These are phyloP conservation scores for Ophiosphaerella narmari DNA, from an alignment of 2,329 filamentous ascomycete genomes.

Conservation along the genomic window DNA sequence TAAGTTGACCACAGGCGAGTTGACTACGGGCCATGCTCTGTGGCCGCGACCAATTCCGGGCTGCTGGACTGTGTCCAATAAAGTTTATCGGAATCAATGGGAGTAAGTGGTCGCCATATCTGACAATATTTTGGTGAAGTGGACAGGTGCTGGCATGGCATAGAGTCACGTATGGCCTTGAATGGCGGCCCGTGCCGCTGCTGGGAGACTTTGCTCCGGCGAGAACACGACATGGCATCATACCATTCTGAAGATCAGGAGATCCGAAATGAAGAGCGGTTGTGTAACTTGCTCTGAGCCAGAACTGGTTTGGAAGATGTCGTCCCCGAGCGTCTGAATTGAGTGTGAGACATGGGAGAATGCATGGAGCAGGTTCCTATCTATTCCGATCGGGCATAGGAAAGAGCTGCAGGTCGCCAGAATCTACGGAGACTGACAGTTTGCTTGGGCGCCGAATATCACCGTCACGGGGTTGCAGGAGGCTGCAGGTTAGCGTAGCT, in stretches of 20 bases:
- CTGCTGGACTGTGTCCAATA: background rate
- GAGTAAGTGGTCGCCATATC: too few species aligned
- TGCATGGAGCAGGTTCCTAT: slow-evolving; percentile 28
- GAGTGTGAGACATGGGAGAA: slow-evolving; percentile 38
- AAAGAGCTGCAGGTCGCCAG: slow-evolving; percentile 44
- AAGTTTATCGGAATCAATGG: background rate
- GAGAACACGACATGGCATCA: slow-evolving; percentile 33
- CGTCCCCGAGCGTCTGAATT: slow-evolving; percentile 19
- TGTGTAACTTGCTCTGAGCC: slow-evolving; percentile 36
- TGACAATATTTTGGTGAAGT: too few species aligned
- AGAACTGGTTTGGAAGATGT: slow-evolving; percentile 20
- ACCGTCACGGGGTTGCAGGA: slow-evolving; percentile 42
- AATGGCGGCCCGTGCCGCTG: slow-evolving; percentile 35
- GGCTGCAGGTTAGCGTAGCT: slow-evolving; percentile 42
- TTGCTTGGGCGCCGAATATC: slow-evolving; percentile 34
- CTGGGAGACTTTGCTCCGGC: slow-evolving; percentile 30
- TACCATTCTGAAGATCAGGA: slow-evolving; percentile 26
- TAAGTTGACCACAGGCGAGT: background rate
- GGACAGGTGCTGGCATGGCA: too few species aligned
- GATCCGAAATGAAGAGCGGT: slow-evolving; percentile 28
- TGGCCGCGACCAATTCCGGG: background rate
- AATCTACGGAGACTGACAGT: slow-evolving; percentile 27
- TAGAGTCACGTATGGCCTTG: slow-evolving; percentile 4
- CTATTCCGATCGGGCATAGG: slow-evolving; percentile 34
- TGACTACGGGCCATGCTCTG: background rate